Evolutionary conservation across 306 rosid species (phyloP).

Genomic region (Trifolium pratense): DNA sequence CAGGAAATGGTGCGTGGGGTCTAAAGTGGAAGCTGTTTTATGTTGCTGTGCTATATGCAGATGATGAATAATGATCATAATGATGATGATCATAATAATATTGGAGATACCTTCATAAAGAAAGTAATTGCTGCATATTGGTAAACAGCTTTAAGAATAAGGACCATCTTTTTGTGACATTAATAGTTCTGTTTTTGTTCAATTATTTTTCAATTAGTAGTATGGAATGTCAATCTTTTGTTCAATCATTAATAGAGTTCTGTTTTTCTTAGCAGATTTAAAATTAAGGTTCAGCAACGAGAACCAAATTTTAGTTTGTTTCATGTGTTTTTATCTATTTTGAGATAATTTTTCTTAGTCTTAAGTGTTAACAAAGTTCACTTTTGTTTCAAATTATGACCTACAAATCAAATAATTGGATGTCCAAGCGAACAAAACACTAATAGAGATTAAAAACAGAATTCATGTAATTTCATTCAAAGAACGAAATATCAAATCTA

Average conservation of each 20-base stretch:
- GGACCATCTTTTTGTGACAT: not conserved
- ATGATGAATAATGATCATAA: not conserved
- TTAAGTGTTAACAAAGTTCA: no score
- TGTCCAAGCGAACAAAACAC: no score
- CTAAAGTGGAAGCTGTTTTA: constrained; percentile 18
- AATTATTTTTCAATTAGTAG: not conserved
- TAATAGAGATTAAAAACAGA: no score
- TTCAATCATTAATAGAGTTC: not conserved
- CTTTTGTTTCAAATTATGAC: no score
- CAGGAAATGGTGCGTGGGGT: constrained; percentile 39
- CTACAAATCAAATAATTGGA: no score
- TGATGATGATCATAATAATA: not conserved
- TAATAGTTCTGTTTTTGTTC: not conserved
- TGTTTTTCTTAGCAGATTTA: no score
- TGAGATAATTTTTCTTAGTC: no score
- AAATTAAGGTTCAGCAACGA: no score
- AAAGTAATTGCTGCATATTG: not conserved
- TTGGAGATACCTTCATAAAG: not conserved
- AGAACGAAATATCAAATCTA: no score
- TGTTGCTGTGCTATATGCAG: not conserved
- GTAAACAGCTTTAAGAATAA: not conserved
- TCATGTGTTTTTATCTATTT: no score
- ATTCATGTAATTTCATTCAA: no score
- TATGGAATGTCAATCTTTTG: not conserved
- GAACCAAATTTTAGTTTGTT: no score